phyloP scores from a whole-genome alignment of 805 yeast species.

The Lachancea nothofagi region DNA sequence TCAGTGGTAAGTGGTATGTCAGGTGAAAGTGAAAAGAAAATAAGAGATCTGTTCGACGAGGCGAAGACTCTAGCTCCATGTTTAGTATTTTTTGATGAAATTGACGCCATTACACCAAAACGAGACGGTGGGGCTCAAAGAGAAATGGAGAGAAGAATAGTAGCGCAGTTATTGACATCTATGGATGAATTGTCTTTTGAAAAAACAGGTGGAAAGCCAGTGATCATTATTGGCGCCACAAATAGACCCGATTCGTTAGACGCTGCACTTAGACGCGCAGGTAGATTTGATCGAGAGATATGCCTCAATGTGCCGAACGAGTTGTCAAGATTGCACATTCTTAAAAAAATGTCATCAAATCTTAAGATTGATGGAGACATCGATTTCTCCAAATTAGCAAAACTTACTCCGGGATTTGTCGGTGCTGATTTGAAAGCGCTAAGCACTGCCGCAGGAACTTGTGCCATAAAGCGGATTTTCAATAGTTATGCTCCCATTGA shows the following conservation, averaged over 20 bases:
- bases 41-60: conserved; percentile 89
- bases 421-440: conserved; percentile 96
- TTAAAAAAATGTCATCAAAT: conserved; percentile 63
- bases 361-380: conserved; percentile 65
- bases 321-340: conserved; percentile 65
- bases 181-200: conserved; percentile 89
- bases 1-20: conserved; percentile 97
- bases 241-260: conserved; percentile 94
- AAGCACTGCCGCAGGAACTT: conserved; percentile 90
- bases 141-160: conserved; percentile 96
- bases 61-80: conserved; percentile 90
- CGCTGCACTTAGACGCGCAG: conserved; percentile 92
- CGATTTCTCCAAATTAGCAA: conserved; percentile 70
- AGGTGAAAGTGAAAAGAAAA: conserved; percentile 95
- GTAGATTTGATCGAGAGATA: conserved; percentile 92
- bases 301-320: conserved; percentile 94
- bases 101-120: conserved; percentile 96
- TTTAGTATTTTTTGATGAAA: conserved; percentile 88
- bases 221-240: conserved; percentile 92
- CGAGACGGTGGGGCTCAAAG: conserved; percentile 92
- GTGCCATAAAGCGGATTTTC: conserved; percentile 89
- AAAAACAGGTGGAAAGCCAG: conserved; percentile 89
- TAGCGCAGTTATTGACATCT: conserved; percentile 88
- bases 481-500: conserved; percentile 38
- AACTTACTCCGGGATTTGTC: conserved; percentile 93